These are phyloP conservation scores for Aspergillus wentii DNA, from an alignment of 495 filamentous ascomycete genomes.

Conservation along the genomic window DNA sequence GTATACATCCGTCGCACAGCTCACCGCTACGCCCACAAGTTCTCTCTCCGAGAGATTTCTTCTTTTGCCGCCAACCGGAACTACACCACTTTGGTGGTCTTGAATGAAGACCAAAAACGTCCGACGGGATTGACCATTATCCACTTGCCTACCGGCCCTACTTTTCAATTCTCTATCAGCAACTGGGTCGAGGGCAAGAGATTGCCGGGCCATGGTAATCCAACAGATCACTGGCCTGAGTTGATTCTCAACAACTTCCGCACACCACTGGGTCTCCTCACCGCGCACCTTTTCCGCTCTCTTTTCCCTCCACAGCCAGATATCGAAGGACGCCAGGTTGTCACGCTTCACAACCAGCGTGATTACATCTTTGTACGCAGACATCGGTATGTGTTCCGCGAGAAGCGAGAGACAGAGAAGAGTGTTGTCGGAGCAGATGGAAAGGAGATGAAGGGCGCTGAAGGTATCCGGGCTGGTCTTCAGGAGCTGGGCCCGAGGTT, in stretches of 20 bases:
- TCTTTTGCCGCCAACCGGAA: constrained; percentile 74
- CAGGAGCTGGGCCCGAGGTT: constrained; percentile 84
- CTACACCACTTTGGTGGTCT: constrained; percentile 74
- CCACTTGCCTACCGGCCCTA: constrained; percentile 79
- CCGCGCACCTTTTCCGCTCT: constrained; percentile 76
- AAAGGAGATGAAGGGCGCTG: constrained; percentile 76
- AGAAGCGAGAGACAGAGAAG: constrained; percentile 81
- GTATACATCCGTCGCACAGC: constrained; percentile 80
- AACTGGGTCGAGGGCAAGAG: constrained; percentile 84
- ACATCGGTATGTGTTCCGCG: constrained; percentile 88
- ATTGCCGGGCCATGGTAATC: constrained; percentile 80
- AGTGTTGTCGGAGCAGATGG: constrained; percentile 78
- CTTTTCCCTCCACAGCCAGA: constrained; percentile 83
- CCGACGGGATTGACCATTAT: constrained; percentile 73
- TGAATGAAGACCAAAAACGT: constrained; percentile 81
- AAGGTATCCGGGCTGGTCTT: constrained; percentile 75
- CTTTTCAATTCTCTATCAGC: constrained; percentile 78
- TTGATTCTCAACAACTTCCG: constrained; percentile 94
- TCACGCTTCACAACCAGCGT: constrained; percentile 90
- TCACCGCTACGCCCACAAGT: constrained; percentile 77
- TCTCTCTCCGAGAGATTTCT: constrained; percentile 83
- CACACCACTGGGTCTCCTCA: constrained; percentile 86
- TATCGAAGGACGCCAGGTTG: constrained; percentile 75
- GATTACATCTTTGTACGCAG: constrained; percentile 93
- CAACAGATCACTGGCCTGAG: constrained; percentile 88